Evolutionary conservation across 305 asterid species (phyloP).

Genomic region (Ajuga reptans): DNA sequence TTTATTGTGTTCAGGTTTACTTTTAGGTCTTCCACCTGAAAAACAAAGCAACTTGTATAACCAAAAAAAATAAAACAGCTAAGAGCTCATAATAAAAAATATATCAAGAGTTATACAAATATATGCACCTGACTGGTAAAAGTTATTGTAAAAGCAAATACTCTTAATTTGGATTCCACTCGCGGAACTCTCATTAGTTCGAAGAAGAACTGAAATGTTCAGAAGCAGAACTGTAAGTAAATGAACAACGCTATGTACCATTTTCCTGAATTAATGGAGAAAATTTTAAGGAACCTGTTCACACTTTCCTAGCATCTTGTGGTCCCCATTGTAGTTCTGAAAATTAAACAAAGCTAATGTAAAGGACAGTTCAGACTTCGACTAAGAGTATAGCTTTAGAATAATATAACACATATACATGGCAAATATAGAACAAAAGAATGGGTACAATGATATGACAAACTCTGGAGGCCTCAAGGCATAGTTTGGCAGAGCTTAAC

Average conservation of each 20-base stretch:
- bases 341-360: slow-evolving; percentile 26
- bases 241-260: slow-evolving; percentile 14
- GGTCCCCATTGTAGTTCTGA: slow-evolving; percentile 86
- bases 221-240: slow-evolving; percentile 25
- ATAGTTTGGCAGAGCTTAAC: neutral
- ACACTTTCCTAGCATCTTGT: slow-evolving; percentile 94
- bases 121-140: slow-evolving; percentile 72
- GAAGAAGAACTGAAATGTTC: slow-evolving; percentile 70
- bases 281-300: slow-evolving; percentile 62
- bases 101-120: slow-evolving; percentile 16
- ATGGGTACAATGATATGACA: neutral
- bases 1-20: slow-evolving; percentile 64
- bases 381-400: neutral
- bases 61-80: slow-evolving; percentile 2
- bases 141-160: slow-evolving; percentile 85
- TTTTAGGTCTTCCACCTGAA: slow-evolving; percentile 80
- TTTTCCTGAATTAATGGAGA: slow-evolving; percentile 18
- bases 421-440: neutral
- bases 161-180: slow-evolving; percentile 95
- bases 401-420: slow-evolving; percentile 4
- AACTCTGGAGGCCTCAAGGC: neutral
- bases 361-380: slow-evolving; percentile 16
- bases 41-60: slow-evolving; percentile 23
- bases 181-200: slow-evolving; percentile 99
- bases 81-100: slow-evolving; percentile 21